These are phyloP conservation scores for Malassezia nana DNA, from an alignment of 1,284 basidiomycete genomes.

Conservation along the genomic window DNA sequence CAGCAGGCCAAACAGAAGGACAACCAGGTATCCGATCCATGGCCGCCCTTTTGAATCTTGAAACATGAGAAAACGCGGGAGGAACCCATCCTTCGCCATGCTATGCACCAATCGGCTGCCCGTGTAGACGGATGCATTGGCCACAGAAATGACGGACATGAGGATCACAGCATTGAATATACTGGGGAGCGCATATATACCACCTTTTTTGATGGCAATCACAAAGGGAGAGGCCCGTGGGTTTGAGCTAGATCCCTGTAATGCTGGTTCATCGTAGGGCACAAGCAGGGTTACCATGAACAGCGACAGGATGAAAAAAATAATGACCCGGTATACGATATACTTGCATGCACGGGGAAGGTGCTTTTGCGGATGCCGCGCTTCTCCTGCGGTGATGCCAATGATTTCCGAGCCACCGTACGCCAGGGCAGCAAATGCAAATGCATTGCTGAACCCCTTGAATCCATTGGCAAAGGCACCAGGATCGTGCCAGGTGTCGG, in stretches of 20 bases:
- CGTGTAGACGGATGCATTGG: conserved; percentile 49
- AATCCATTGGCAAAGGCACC: conserved; percentile 13
- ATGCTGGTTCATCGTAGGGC: conserved; percentile 3
- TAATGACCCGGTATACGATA: conserved; percentile 47
- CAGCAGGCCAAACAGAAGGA: conserved; percentile 43
- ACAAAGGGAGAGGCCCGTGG: conserved; percentile 53
- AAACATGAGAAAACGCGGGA: conserved; percentile 48
- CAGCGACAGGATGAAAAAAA: conserved; percentile 54
- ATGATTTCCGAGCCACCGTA: conserved; percentile 75
- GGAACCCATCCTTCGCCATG: conserved; percentile 48
- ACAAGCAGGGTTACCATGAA: conserved; percentile 47
- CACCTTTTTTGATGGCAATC: conserved; percentile 50
- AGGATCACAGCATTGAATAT: conserved; percentile 53
- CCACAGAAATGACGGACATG: conserved; percentile 49
- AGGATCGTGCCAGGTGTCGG: conserved; percentile 1
- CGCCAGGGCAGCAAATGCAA: conserved; percentile 62
- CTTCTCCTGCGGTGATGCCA: conserved; percentile 67
- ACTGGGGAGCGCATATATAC: conserved; percentile 50
- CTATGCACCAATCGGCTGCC: conserved; percentile 48
- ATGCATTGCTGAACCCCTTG: conserved; percentile 42
- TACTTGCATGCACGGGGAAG: conserved; percentile 33
- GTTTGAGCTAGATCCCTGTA: conserved; percentile 45
- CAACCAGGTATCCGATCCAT: conserved; percentile 39
- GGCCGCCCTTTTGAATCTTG: conserved; percentile 54
- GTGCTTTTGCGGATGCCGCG: conserved; percentile 49